Conservation (phyloP, 2,329 filamentous ascomycete species). For the Penicillium psychrosexuale region DNA sequence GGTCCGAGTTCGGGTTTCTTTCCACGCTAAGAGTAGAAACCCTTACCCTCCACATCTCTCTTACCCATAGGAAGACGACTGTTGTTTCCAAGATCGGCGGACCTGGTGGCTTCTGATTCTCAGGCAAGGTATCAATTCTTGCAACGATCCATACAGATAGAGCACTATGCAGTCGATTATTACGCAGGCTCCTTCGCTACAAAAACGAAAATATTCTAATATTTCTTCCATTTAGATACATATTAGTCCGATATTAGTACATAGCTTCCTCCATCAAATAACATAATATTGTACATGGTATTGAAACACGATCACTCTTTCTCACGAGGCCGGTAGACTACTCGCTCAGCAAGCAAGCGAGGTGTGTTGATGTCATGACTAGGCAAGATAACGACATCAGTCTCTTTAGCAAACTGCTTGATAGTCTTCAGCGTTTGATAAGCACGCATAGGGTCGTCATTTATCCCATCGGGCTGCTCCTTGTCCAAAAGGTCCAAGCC, state of each 20-base stretch:
- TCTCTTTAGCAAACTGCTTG: constrained; percentile 29
- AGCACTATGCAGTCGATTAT: not conserved
- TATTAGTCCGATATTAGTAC: not conserved
- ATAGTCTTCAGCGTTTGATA: constrained; percentile 31
- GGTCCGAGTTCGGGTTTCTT: no score
- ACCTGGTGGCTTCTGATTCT: no score
- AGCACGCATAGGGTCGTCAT: constrained; percentile 28
- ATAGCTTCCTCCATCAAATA: not conserved
- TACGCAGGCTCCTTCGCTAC: not conserved
- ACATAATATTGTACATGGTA: not conserved
- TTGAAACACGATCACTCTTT: not conserved
- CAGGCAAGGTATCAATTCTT: no score
- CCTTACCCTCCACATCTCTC: no score
- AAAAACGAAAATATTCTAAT: not conserved
- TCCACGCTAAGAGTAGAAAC: no score
- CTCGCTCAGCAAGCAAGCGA: constrained; percentile 9
- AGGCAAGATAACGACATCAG: constrained; percentile 15
- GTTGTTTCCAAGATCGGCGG: no score
- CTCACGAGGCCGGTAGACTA: constrained; percentile 5
- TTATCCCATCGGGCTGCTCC: constrained; percentile 35
- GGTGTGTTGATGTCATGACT: constrained; percentile 15
- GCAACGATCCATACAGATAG: not conserved
- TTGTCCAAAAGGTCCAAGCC: constrained; percentile 28
- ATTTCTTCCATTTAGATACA: not conserved
- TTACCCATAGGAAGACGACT: no score